Evolutionary conservation across 108 stramenopile species (phyloP).

Genomic region (Cyclotella sp.): DNA sequence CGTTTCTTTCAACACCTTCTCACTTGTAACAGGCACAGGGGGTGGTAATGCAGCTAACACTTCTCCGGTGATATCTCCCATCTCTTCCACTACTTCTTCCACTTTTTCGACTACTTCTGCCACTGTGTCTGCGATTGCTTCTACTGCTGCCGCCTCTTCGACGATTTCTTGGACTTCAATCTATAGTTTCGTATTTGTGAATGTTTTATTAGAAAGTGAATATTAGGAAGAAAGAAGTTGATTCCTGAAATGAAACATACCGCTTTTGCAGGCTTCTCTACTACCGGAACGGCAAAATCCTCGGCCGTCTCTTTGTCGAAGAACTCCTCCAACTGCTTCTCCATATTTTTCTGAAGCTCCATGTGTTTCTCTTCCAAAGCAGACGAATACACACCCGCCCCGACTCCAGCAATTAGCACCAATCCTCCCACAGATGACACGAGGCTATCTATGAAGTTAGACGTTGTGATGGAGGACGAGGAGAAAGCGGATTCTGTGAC

Average conservation of each 20-base stretch:
- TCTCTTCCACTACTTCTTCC: slow-evolving; percentile 16
- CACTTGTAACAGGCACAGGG: slow-evolving; percentile 18
- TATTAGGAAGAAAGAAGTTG: background rate
- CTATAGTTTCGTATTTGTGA: too few species aligned
- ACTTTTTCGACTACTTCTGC: background rate
- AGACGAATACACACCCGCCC: slow-evolving; percentile 9
- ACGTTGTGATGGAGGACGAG: slow-evolving; percentile 12
- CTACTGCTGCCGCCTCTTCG: background rate
- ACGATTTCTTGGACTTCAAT: background rate
- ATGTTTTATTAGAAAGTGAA: too few species aligned
- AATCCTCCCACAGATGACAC: slow-evolving; percentile 6
- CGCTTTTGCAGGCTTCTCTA: slow-evolving; percentile 2
- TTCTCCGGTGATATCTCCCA: slow-evolving; percentile 1
- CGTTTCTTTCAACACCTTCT: slow-evolving; percentile 29
- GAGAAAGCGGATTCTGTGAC: slow-evolving; percentile 11
- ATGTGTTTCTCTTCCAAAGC: slow-evolving; percentile 9
- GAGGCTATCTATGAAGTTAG: slow-evolving; percentile 7
- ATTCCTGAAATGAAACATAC: background rate
- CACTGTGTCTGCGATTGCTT: background rate
- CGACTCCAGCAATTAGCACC: slow-evolving; percentile 5
- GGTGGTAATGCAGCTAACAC: background rate
- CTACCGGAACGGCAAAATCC: slow-evolving; percentile 7
- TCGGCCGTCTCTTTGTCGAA: background rate
- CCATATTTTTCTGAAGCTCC: background rate
- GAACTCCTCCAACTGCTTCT: background rate